A percentile compares a stretch with the other conserved stretches of the same genome.
Conservation (phyloP, 2,329 filamentous ascomycete species). For the Lachnum nothofagi region DNA sequence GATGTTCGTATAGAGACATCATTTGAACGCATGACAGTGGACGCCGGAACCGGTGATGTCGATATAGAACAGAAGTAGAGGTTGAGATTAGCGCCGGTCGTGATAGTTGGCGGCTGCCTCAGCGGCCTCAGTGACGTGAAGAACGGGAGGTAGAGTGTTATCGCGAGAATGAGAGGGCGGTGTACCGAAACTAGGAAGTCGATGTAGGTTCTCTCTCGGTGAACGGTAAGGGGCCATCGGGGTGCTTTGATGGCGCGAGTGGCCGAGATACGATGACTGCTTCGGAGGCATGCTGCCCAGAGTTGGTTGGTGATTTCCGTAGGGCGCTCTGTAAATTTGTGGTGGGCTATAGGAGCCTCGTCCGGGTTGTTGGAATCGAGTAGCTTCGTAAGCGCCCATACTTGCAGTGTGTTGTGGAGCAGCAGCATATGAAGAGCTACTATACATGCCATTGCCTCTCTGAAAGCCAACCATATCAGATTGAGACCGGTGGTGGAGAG, state of each 20-base stretch:
- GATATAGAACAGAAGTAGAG: background rate
- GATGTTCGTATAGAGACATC: too few relatives aligned
- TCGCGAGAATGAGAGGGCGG: background rate
- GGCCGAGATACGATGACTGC: background rate
- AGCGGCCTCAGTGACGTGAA: background rate
- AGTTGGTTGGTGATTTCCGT: background rate
- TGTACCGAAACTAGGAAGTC: slow-evolving; percentile 29
- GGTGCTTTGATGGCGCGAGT: slow-evolving; percentile 13
- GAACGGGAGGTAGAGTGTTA: slow-evolving; percentile 6
- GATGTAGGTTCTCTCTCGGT: slow-evolving; percentile 31
- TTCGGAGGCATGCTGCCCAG: background rate
- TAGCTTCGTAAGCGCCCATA: background rate
- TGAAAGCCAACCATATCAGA: slow-evolving; percentile 25
- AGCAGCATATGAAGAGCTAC: background rate
- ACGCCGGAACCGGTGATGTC: background rate
- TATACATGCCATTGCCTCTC: slow-evolving; percentile 3
- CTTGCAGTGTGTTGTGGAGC: background rate
- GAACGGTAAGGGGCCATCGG: slow-evolving; percentile 10
- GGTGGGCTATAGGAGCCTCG: background rate
- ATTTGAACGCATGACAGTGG: too few relatives aligned
- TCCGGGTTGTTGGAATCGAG: background rate
- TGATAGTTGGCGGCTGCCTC: background rate
- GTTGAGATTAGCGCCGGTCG: background rate
- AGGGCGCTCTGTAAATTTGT: background rate
- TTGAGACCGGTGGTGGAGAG: slow-evolving; percentile 28